These are phyloP conservation scores for Retiboletus flavoniger DNA, from an alignment of 1,284 basidiomycete species.

Conservation along the genomic window DNA sequence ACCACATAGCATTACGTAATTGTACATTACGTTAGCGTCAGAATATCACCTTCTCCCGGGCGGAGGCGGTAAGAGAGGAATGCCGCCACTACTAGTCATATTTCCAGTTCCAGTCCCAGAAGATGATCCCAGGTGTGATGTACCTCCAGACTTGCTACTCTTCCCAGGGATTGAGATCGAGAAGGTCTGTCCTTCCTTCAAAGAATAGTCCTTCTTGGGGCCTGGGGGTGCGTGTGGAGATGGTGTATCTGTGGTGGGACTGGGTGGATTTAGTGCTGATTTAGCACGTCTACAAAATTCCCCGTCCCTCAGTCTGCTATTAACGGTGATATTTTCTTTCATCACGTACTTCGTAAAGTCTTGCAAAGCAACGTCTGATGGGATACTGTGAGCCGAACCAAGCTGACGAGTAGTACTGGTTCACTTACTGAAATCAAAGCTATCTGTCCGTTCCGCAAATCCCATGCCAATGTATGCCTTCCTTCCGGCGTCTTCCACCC, in stretches of 20 bases:
- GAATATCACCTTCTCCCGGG: conserved; percentile 45
- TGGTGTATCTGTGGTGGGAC: conserved; percentile 40
- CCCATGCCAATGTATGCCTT: conserved; percentile 95
- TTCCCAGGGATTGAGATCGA: conserved; percentile 86
- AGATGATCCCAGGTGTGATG: conserved; percentile 39
- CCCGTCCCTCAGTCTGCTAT: not conserved
- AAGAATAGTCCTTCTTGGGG: conserved; percentile 90
- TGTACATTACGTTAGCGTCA: conserved; percentile 8
- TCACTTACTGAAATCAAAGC: conserved; percentile 87
- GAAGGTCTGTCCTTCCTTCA: conserved; percentile 97
- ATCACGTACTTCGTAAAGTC: conserved; percentile 83
- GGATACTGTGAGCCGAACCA: conserved; percentile 5
- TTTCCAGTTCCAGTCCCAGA: conserved; percentile 28
- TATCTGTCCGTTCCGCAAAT: conserved; percentile 87
- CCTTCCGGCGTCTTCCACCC: conserved; percentile 84
- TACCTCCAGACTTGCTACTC: conserved; percentile 36
- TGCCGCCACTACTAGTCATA: conserved; percentile 32
- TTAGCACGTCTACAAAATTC: conserved; percentile 55
- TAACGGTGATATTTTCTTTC: not conserved
- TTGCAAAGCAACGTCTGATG: conserved; percentile 88
- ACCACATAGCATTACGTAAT: conserved; percentile 22
- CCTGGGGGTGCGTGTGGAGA: conserved; percentile 68
- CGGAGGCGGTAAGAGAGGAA: conserved; percentile 76
- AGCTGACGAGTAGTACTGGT: not conserved
- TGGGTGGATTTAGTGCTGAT: conserved; percentile 56